Base-by-base conservation (phyloP, 768 basidiomycete genomes). In the Mycena alexandri region DNA sequence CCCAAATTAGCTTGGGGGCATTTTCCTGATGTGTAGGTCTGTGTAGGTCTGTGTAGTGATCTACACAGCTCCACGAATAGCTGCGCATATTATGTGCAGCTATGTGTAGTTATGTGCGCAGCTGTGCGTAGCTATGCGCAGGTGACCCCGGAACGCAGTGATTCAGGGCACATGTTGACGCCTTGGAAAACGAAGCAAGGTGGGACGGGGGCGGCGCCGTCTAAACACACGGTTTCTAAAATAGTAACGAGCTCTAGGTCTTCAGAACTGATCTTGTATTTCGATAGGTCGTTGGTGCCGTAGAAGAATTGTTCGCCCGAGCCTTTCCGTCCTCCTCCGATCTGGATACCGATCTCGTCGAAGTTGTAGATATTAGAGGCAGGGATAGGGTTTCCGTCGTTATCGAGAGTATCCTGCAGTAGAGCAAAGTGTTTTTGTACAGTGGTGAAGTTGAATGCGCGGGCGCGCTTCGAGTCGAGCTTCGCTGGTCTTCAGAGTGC, bases 401-500 rank as follows among this genome's bases (percentile, higher is more conserved):
- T 64, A 12, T 72, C 47, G 2, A 78, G 25, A 9, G 68, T n/a
- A 4, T 68, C 24, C n/a, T 71, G 57, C 2, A 75, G 61, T 0
- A 71, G 24, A 2, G 63, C 21, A 51, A 76, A 75, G 53, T 77
- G 68, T 11, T 69, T 7, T 4, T 72, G 50, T 3, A 78, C 73
- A 16, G 65, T 67, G 0, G 65, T 4, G n/a, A 47, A 58, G 29
- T 76, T 76, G 68, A 82, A 79, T 2, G 71, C 71, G 44, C 75
- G 73, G 6, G 75, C 76, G 34, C 74, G 70, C 59, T 78, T 76
- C 5, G 72, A 75, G 38, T 82, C 79, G 0, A 82, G 72, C 0
- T 67, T 71, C 5, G 63, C 44, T 0, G 63, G 63, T 7, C 55
- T 54, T 38, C 63, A 65, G 56, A 2, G 43, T 36, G 17, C 54